Conservation (phyloP, 305 asterid species). For the Coffea humblotiana region DNA sequence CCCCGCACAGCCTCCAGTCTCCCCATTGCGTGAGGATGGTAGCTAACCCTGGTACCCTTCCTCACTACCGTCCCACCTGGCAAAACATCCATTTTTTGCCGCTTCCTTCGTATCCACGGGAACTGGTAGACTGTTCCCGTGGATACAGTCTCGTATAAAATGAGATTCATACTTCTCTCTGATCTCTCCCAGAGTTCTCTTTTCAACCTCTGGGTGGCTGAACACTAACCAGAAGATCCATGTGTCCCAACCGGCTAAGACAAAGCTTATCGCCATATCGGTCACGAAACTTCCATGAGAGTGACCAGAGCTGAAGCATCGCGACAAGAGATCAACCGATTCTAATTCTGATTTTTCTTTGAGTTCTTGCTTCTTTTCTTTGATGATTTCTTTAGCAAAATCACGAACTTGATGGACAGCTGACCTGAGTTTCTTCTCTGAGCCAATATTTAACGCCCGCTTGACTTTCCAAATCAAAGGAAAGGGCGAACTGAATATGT, state of each 20-base stretch:
- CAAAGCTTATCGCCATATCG: slow-evolving; percentile 47
- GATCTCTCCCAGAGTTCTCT: slow-evolving; percentile 32
- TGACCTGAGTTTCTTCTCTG: slow-evolving; percentile 16
- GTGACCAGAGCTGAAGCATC: slow-evolving; percentile 22
- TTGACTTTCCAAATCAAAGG: slow-evolving; percentile 30
- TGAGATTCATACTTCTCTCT: slow-evolving; percentile 4
- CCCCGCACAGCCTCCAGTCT: slow-evolving; percentile 56
- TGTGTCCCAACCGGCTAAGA: slow-evolving; percentile 45
- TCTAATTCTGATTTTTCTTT: slow-evolving; percentile 8
- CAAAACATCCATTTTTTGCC: slow-evolving; percentile 33
- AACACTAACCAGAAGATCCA: slow-evolving; percentile 46
- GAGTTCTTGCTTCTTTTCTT: slow-evolving; percentile 20
- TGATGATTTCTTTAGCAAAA: slow-evolving; percentile 24
- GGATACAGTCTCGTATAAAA: slow-evolving; percentile 52
- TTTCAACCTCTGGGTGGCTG: slow-evolving; percentile 29
- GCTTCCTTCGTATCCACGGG: slow-evolving; percentile 45
- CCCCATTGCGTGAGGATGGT: slow-evolving; percentile 65
- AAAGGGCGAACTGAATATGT: slow-evolving; percentile 17
- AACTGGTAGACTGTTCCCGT: too few species aligned
- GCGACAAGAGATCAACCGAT: slow-evolving; percentile 28
- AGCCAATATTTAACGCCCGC: slow-evolving; percentile 20
- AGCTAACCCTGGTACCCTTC: slow-evolving; percentile 42
- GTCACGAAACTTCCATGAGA: slow-evolving; percentile 29
- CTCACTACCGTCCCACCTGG: slow-evolving; percentile 52
- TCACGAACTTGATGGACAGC: slow-evolving; percentile 18